Conservation (phyloP, 1,284 basidiomycete genomes). For the Inonotus obliquus region DNA sequence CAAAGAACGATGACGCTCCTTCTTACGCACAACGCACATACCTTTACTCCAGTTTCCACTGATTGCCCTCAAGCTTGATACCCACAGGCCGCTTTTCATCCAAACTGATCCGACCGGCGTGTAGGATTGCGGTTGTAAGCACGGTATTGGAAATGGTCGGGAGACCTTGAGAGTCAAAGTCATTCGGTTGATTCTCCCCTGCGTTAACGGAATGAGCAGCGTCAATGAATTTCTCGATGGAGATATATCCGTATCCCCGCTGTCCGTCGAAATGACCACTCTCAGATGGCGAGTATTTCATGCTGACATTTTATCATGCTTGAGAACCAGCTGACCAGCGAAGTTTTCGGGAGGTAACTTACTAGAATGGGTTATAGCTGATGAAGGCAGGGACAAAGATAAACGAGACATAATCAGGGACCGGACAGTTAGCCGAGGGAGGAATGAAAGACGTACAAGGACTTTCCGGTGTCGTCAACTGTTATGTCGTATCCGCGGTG, state of each 20-base stretch:
- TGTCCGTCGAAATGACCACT: constrained; percentile 91
- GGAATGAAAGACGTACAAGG: constrained; percentile 38
- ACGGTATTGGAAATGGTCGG: constrained; percentile 89
- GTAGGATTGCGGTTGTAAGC: constrained; percentile 86
- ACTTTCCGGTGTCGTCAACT: constrained; percentile 77
- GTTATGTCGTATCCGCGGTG: constrained; percentile 89
- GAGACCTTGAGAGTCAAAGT: constrained; percentile 77
- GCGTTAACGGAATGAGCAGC: constrained; percentile 76
- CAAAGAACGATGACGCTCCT: background rate
- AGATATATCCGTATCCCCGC: constrained; percentile 86
- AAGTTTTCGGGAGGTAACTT: constrained; percentile 29
- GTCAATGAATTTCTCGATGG: constrained; percentile 89
- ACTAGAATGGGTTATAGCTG: constrained; percentile 87
- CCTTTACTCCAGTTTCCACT: constrained; percentile 65
- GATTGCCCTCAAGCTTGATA: constrained; percentile 61
- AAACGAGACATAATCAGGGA: background rate
- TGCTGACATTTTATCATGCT: constrained; percentile 39
- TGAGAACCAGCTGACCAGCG: constrained; percentile 3
- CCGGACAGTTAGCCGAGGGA: constrained; percentile 1
- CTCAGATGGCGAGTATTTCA: constrained; percentile 91
- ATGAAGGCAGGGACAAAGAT: constrained; percentile 3
- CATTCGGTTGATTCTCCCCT: constrained; percentile 53
- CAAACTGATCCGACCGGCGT: constrained; percentile 84
- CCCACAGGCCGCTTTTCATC: constrained; percentile 82
- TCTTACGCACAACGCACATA: background rate